A percentile compares a stretch with the other conserved stretches of the same genome.
These are phyloP conservation scores for Phyllosticta citrichinensis DNA, from an alignment of 2,329 filamentous ascomycete species.

Conservation along the genomic window DNA sequence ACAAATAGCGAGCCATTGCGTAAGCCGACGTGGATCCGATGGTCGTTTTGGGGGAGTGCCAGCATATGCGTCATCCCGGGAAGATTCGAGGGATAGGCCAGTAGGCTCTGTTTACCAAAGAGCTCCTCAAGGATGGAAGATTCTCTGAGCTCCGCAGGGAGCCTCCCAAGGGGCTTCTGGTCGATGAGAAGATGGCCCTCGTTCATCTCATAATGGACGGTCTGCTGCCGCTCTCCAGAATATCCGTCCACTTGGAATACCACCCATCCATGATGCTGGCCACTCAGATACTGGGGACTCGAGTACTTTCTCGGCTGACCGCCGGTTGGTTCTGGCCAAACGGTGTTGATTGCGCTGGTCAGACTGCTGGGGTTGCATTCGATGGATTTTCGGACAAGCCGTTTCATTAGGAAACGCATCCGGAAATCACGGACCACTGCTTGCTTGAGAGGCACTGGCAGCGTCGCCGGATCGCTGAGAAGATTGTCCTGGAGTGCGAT, in stretches of 20 bases:
- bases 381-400: constrained; percentile 28
- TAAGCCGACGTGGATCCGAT: constrained; percentile 47
- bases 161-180: constrained; percentile 39
- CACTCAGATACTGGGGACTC: constrained; percentile 15
- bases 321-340: constrained; percentile 34
- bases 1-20: constrained; percentile 34
- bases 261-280: neutral
- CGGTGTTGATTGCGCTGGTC: constrained; percentile 24
- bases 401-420: constrained; percentile 29
- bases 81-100: constrained; percentile 42
- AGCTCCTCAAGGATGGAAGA: constrained; percentile 37
- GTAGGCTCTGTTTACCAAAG: constrained; percentile 44
- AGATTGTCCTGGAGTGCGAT: constrained; percentile 41
- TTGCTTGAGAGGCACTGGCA: constrained; percentile 27
- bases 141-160: constrained; percentile 43
- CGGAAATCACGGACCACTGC: constrained; percentile 40
- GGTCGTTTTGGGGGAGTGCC: constrained; percentile 25
- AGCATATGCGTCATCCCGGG: constrained; percentile 45
- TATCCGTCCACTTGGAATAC: neutral
- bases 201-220: constrained; percentile 36
- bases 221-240: constrained; percentile 18
- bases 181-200: constrained; percentile 42
- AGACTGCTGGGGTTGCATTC: constrained; percentile 19
- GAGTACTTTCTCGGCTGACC: constrained; percentile 12
- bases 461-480: constrained; percentile 24